phyloP scores from a whole-genome alignment of 345 rosid species.

The Linum usitatissimum region DNA sequence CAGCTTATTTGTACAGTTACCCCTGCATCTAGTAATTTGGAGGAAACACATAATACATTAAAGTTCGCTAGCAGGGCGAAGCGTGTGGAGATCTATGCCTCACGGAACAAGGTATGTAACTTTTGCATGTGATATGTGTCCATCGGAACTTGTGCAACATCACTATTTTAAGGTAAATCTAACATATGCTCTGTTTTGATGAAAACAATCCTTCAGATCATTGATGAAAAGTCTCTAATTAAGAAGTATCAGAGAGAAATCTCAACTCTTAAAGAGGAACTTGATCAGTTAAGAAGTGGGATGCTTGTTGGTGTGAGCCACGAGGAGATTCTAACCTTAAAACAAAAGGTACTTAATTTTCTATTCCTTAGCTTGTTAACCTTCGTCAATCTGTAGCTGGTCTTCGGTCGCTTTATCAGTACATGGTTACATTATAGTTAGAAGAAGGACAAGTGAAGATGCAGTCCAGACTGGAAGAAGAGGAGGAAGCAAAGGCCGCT shows the following conservation, averaged over 20 bases:
- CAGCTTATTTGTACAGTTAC: slow-evolving; percentile 99
- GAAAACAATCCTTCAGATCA: slow-evolving; percentile 45
- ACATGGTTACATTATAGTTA: slow-evolving; percentile 30
- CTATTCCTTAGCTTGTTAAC: neutral
- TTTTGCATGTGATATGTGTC: slow-evolving; percentile 4
- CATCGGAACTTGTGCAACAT: neutral
- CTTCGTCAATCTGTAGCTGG: neutral
- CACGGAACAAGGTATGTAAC: slow-evolving; percentile 75
- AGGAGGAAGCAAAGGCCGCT: slow-evolving; percentile 99
- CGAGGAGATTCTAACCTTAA: slow-evolving; percentile 81
- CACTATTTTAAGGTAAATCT: slow-evolving; percentile 5
- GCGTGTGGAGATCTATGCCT: slow-evolving; percentile 88
- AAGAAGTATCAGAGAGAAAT: slow-evolving; percentile 98
- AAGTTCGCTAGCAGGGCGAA: slow-evolving; percentile 99
- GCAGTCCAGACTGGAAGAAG: slow-evolving; percentile 99
- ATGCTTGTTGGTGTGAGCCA: slow-evolving; percentile 82
- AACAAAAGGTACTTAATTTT: slow-evolving; percentile 61
- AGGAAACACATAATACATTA: slow-evolving; percentile 97
- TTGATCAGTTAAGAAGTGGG: slow-evolving; percentile 78
- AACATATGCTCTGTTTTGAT: slow-evolving; percentile 15
- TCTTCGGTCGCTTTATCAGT: slow-evolving; percentile 5
- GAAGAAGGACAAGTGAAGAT: slow-evolving; percentile 99
- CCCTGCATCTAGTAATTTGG: slow-evolving; percentile 94
- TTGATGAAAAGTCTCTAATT: slow-evolving; percentile 94
- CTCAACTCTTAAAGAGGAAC: slow-evolving; percentile 78